Base-by-base conservation (phyloP, 495 filamentous ascomycete species). In the Podospora anserina region DNA sequence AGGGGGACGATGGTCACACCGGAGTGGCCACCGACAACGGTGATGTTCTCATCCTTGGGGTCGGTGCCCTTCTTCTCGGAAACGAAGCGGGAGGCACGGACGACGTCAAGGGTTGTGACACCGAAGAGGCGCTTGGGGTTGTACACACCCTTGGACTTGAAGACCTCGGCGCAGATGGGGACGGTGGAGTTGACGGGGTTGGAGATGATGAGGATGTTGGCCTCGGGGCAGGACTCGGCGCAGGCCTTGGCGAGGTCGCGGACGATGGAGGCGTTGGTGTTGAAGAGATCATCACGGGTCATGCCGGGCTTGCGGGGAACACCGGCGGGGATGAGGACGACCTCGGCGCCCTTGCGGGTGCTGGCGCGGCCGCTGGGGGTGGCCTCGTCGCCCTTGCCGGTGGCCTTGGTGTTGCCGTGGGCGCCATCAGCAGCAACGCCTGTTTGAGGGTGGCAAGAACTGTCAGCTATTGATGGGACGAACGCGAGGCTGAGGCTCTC, bases 121-220 rank as follows among this genome's bases (percentile, higher is more conserved):
- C 95, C 95, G 76, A 99, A 98, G 62, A 99, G 90, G 75, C 89
- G 92, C 86, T 92, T 88, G 70, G 95, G 83, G 83, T 99, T 89
- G 84, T 97, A 98, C 72, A 96, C 92, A 69, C 89, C 89, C 79
- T 93, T 92, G 68, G 85, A 85, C 88, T 97, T 98, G 79, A 99
- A 88, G 65, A 96, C 88, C 84, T 99, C 95, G 64, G 95, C 95
- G 58, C 95, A 92, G 78, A 99, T 97, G 63, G 96, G 95, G 67
- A 99, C 96, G 53, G 96, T 99, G 23, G 92, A 96, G 90, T 99
- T 99, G 80, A 99, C 95, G 44, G 95, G 95, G 86, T 99, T 99
- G 70, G 95, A 98, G 81, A 99, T 99, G 84, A 99, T 88, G 62
- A 98, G 88, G 77, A 94, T 87, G 81, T 89, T 97, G 54, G 95